Percentiles rank a stretch among this genome's conserved stretches.
phyloP scores from a whole-genome alignment of 352 stramenopile genomes.

The Lagenidium giganteum region DNA sequence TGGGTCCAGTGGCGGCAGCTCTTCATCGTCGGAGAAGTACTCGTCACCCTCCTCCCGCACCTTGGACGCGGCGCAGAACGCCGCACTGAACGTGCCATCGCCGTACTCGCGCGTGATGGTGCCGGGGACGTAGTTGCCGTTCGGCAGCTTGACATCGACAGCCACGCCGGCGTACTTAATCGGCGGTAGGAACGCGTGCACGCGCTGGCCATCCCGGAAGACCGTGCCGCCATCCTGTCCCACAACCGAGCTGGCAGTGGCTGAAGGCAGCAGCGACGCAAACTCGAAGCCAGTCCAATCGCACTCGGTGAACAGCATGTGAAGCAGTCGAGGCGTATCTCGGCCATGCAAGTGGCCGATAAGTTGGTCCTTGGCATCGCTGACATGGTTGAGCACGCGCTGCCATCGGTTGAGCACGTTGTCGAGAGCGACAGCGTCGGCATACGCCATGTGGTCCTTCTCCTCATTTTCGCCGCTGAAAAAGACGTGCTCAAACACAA shows the following conservation, averaged over 20 bases:
- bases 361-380: conserved; percentile 53
- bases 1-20: conserved; percentile 23
- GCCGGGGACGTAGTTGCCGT: conserved; percentile 28
- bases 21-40: conserved; percentile 35
- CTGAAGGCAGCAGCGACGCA: conserved; percentile 3
- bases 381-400: conserved; percentile 34
- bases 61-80: conserved; percentile 31
- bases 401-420: conserved; percentile 48
- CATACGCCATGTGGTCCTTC: conserved; percentile 44
- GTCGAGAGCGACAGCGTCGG: conserved; percentile 42
- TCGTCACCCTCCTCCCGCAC: conserved; percentile 29
- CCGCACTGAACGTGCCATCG: conserved; percentile 33
- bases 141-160: conserved; percentile 34
- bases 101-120: conserved; percentile 39
- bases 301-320: conserved; percentile 47
- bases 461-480: conserved; percentile 46
- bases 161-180: conserved; percentile 38
- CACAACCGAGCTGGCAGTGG: neutral
- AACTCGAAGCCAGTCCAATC: conserved; percentile 67
- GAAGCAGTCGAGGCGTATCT: conserved; percentile 52
- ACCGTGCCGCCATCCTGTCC: conserved; percentile 5
- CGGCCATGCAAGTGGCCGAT: conserved; percentile 53
- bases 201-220: conserved; percentile 18
- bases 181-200: conserved; percentile 26
- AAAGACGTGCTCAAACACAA: conserved; percentile 50